A percentile compares a stretch with the other conserved stretches of the same genome.
Evolutionary conservation across 345 rosid genomes (phyloP).

Genomic region (Rhizophora mangle): DNA sequence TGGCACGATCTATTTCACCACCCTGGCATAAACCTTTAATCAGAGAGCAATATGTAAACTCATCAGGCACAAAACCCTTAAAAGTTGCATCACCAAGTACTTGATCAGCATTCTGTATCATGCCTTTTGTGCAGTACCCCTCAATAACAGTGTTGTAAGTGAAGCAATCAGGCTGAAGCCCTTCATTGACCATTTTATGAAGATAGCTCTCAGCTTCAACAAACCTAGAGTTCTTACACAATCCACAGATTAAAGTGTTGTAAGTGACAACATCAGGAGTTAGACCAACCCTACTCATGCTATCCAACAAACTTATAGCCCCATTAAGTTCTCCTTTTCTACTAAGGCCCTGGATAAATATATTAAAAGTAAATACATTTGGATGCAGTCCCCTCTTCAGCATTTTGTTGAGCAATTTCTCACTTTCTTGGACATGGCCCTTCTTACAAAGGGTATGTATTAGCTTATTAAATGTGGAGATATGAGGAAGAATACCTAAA

Average conservation of each 20-base stretch:
- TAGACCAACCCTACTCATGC: conserved; percentile 48
- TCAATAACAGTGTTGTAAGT: conserved; percentile 66
- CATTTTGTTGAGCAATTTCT: conserved; percentile 64
- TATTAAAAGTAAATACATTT: conserved; percentile 81
- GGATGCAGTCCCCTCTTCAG: conserved; percentile 68
- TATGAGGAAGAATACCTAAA: conserved; percentile 47
- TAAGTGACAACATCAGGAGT: conserved; percentile 75
- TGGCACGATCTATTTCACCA: conserved; percentile 66
- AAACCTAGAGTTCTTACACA: conserved; percentile 61
- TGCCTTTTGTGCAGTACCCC: conserved; percentile 71
- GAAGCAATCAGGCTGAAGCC: conserved; percentile 70
- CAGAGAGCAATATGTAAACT: conserved; percentile 70
- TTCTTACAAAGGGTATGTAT: conserved; percentile 73
- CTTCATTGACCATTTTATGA: conserved; percentile 77
- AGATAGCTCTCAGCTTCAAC: conserved; percentile 69
- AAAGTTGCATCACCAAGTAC: conserved; percentile 61
- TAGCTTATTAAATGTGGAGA: conserved; percentile 72
- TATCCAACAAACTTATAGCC: conserved; percentile 61
- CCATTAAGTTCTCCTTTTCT: conserved; percentile 52
- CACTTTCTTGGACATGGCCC: conserved; percentile 68
- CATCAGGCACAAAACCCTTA: conserved; percentile 77
- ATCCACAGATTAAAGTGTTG: conserved; percentile 74
- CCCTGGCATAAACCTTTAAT: conserved; percentile 66
- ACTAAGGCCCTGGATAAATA: conserved; percentile 77
- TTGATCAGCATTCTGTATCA: conserved; percentile 64